These are phyloP conservation scores for Tanozyma kutaoensis DNA, from an alignment of 805 yeast genomes.

Conservation along the genomic window DNA sequence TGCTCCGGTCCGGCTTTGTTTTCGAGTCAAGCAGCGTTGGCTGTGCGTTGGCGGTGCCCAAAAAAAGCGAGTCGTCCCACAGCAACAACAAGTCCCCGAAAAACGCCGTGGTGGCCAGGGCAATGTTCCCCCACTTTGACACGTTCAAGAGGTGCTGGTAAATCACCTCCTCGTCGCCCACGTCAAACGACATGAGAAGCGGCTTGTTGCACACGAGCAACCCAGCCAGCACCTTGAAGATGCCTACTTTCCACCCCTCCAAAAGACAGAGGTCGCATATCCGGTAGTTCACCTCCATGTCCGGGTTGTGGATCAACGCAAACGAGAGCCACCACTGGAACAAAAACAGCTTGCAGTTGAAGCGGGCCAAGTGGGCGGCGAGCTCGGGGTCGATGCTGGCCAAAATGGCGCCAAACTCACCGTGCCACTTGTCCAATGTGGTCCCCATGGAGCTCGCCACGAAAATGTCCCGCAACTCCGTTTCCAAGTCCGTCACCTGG, in stretches of 20 bases:
- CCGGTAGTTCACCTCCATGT: constrained; percentile 30
- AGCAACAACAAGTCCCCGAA: constrained; percentile 23
- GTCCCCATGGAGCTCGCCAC: constrained; percentile 37
- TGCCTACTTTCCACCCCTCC: constrained; percentile 40
- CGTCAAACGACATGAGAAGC: constrained; percentile 9
- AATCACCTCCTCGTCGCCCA: constrained; percentile 27
- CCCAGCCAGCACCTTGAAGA: constrained; percentile 43
- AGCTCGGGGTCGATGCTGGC: constrained; percentile 25
- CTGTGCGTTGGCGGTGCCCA: constrained; percentile 1
- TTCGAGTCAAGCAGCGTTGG: constrained; percentile 1
- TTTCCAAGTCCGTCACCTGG: constrained; percentile 44
- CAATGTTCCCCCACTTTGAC: constrained; percentile 28
- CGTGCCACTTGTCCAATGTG: constrained; percentile 38
- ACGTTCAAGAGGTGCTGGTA: constrained; percentile 31
- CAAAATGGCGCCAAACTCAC: constrained; percentile 35
- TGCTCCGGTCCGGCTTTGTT: constrained; percentile 3
- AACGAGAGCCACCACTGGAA: constrained; percentile 57
- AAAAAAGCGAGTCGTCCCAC: constrained; percentile 21
- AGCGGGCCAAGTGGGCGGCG: constrained; percentile 25
- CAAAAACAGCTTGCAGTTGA: constrained; percentile 34
- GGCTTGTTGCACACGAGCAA: constrained; percentile 35
- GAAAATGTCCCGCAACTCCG: constrained; percentile 35
- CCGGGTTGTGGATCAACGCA: constrained; percentile 48
- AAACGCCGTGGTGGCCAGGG: constrained; percentile 22
- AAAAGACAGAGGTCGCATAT: constrained; percentile 36